Percentiles rank a stretch among this genome's conserved stretches.
phyloP scores from a whole-genome alignment of 1,284 basidiomycete species.

The Lentinus polychrous region DNA sequence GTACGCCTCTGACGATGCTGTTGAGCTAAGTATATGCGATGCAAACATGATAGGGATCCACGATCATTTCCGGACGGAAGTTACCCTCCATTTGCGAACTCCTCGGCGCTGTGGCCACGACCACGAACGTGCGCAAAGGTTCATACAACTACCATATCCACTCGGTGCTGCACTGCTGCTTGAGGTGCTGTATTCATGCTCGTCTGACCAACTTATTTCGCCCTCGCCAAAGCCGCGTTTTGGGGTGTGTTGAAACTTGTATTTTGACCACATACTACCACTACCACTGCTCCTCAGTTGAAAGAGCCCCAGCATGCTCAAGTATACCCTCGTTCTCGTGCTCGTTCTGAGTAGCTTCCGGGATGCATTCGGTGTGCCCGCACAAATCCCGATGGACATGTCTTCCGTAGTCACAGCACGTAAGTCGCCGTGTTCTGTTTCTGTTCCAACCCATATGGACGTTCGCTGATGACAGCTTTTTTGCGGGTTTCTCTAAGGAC shows the following conservation, averaged over 20 bases:
- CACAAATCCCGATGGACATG: constrained; percentile 14
- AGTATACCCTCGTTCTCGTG: constrained; percentile 6
- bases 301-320: neutral
- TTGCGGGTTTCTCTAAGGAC: too few species aligned
- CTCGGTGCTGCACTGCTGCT: constrained; percentile 12
- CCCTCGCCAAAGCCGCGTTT: constrained; percentile 11
- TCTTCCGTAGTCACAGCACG: constrained; percentile 7
- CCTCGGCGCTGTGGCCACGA: neutral
- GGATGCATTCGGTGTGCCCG: constrained; percentile 10
- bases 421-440: constrained; percentile 1
- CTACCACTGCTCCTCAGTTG: too few species aligned
- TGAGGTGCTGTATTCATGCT: constrained; percentile 15
- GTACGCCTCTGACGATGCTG: too few species aligned
- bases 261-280: neutral
- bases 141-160: constrained; percentile 7
- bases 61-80: too few species aligned
- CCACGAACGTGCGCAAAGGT: constrained; percentile 28
- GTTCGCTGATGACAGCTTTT: too few species aligned
- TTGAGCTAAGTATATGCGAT: neutral
- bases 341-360: constrained; percentile 6
- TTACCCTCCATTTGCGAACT: neutral
- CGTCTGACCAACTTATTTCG: constrained; percentile 15
- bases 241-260: neutral
- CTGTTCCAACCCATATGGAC: neutral
- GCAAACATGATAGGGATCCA: too few species aligned